phyloP scores from a whole-genome alignment of 2,329 filamentous ascomycete species.

The Rosellinia necatrix region DNA sequence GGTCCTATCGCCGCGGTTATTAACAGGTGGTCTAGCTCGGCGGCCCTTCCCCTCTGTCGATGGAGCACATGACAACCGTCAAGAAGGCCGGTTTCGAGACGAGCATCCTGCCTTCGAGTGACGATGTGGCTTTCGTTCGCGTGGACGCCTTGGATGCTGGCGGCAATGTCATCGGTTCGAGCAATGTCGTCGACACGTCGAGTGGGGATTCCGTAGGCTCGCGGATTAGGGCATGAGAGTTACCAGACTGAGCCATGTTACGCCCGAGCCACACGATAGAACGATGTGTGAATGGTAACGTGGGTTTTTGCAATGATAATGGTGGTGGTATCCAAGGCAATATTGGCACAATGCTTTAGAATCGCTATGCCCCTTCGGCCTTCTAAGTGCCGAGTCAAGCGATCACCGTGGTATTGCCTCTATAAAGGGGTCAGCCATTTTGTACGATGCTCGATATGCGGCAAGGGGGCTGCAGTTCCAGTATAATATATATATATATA shows the following conservation, averaged over 20 bases:
- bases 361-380: background rate
- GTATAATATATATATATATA: too few relatives aligned
- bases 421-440: background rate
- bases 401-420: background rate
- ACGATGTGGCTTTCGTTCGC: slow-evolving; percentile 24
- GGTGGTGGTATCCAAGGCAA: background rate
- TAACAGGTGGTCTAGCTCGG: slow-evolving; percentile 21
- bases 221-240: slow-evolving; percentile 16
- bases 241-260: background rate
- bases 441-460: background rate
- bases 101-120: slow-evolving; percentile 17
- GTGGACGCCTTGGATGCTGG: slow-evolving; percentile 25
- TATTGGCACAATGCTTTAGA: background rate
- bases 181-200: slow-evolving; percentile 29
- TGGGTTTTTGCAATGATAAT: background rate
- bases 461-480: background rate
- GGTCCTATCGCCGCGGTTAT: too few relatives aligned
- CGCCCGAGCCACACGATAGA: background rate
- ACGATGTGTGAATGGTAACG: background rate
- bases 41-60: slow-evolving; percentile 19
- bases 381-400: slow-evolving; percentile 8
- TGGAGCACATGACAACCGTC: slow-evolving; percentile 17
- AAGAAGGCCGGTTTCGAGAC: slow-evolving; percentile 32
- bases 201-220: slow-evolving; percentile 28
- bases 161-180: slow-evolving; percentile 25